Percentiles rank a stretch among this genome's conserved stretches.
Evolutionary conservation across 345 rosid genomes (phyloP).

Genomic region (Dovyalis caffra): DNA sequence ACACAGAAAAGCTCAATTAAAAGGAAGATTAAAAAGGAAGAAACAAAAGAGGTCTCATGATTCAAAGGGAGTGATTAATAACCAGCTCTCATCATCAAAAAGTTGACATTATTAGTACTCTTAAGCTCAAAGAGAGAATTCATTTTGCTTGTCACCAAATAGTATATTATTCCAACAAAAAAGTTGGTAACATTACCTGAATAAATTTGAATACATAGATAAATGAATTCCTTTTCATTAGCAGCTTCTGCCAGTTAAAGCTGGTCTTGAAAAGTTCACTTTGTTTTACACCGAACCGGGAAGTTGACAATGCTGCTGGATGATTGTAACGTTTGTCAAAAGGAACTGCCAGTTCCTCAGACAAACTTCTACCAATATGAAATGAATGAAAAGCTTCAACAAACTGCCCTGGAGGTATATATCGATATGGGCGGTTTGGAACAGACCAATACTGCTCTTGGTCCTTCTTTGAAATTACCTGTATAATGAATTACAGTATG

Average conservation of each 20-base stretch:
- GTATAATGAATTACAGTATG: constrained; percentile 10
- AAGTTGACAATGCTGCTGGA: constrained; percentile 91
- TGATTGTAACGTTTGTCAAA: constrained; percentile 82
- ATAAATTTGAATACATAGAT: constrained; percentile 91
- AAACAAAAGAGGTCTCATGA: background rate
- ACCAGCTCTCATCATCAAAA: background rate
- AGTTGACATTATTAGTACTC: background rate
- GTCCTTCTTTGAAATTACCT: constrained; percentile 91
- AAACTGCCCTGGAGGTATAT: constrained; percentile 81
- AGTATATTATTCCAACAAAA: background rate
- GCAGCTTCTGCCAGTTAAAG: constrained; percentile 83
- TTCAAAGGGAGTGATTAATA: background rate
- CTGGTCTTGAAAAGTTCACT: constrained; percentile 71
- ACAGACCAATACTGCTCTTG: constrained; percentile 96
- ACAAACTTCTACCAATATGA: constrained; percentile 59
- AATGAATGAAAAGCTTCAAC: constrained; percentile 71
- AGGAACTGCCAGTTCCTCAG: constrained; percentile 58
- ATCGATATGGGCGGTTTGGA: constrained; percentile 67
- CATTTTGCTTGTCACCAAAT: background rate
- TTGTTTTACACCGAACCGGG: constrained; percentile 60
- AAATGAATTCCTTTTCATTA: too few relatives aligned
- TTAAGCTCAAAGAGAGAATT: background rate
- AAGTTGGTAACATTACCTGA: constrained; percentile 54
- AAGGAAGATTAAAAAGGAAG: background rate
- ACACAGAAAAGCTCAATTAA: too few relatives aligned